phyloP scores from a whole-genome alignment of 768 basidiomycete species.

The Collybiopsis confluens region DNA sequence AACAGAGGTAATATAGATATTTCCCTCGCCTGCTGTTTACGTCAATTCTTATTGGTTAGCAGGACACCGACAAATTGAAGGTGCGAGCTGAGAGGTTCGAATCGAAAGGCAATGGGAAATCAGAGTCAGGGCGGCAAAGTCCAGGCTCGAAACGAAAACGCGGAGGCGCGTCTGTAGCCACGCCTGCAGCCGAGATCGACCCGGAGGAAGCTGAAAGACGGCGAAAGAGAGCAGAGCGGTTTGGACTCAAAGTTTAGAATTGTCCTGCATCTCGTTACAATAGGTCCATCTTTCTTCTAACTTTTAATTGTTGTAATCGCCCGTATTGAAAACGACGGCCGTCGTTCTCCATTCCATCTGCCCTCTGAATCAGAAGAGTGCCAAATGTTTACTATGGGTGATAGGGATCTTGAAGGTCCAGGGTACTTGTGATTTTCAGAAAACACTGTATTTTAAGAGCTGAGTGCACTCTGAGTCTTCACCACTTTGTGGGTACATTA shows the following conservation, averaged over 20 bases:
- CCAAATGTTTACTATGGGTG: too few species aligned
- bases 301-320: too few species aligned
- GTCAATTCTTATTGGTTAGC: not conserved
- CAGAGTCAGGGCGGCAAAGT: not conserved
- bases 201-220: conserved; percentile 55
- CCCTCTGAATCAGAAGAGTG: too few species aligned
- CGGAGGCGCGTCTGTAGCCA: not conserved
- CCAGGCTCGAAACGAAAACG: conserved; percentile 12
- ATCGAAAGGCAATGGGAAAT: conserved; percentile 1
- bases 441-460: too few species aligned
- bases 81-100: conserved; percentile 59
- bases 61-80: conserved; percentile 49
- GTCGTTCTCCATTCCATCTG: too few species aligned
- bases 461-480: too few species aligned
- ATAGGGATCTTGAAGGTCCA: too few species aligned
- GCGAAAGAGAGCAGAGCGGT: conserved; percentile 62
- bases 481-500: too few species aligned
- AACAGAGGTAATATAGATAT: conserved; percentile 21
- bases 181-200: conserved; percentile 32
- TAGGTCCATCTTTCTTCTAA: too few species aligned
- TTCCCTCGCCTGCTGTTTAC: not conserved
- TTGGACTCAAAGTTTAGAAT: conserved; percentile 31
- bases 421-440: too few species aligned
- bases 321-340: too few species aligned
- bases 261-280: too few species aligned